phyloP scores from a whole-genome alignment of 305 asterid species.

The Salvia sclarea region DNA sequence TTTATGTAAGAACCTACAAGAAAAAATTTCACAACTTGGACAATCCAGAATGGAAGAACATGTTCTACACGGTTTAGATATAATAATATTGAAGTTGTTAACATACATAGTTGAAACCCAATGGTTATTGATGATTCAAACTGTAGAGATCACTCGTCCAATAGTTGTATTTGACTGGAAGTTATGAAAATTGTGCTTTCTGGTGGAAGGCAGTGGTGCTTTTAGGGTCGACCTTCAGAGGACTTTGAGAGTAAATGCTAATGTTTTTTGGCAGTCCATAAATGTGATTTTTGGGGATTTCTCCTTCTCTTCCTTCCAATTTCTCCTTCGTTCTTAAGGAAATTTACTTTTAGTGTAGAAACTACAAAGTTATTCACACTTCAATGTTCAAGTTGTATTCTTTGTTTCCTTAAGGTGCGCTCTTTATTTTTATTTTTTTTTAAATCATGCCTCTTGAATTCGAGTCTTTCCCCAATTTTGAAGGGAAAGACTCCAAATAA shows the following conservation, averaged over 20 bases:
- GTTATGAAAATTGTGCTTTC: not conserved
- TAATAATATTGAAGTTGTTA: not conserved
- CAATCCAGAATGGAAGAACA: not conserved
- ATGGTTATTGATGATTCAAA: not conserved
- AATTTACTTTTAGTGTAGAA: not conserved
- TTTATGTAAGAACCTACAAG: not conserved
- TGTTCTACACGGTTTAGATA: no score
- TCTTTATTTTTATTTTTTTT: not conserved
- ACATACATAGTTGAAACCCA: not conserved
- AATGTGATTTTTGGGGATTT: not conserved
- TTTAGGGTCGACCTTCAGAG: not conserved
- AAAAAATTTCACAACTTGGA: not conserved
- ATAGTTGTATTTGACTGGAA: not conserved
- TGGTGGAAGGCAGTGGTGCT: not conserved
- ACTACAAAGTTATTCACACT: not conserved
- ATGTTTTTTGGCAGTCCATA: not conserved
- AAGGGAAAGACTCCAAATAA: not conserved
- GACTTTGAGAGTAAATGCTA: not conserved
- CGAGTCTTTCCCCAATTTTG: not conserved
- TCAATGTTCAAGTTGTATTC: not conserved
- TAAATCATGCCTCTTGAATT: not conserved
- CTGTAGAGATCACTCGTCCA: not conserved
- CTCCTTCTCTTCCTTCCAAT: not conserved
- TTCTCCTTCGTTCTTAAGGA: not conserved
- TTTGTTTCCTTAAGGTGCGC: not conserved